Evolutionary conservation across 2,329 filamentous ascomycete species (phyloP).

Genomic region (Cordyceps fumosorosea): DNA sequence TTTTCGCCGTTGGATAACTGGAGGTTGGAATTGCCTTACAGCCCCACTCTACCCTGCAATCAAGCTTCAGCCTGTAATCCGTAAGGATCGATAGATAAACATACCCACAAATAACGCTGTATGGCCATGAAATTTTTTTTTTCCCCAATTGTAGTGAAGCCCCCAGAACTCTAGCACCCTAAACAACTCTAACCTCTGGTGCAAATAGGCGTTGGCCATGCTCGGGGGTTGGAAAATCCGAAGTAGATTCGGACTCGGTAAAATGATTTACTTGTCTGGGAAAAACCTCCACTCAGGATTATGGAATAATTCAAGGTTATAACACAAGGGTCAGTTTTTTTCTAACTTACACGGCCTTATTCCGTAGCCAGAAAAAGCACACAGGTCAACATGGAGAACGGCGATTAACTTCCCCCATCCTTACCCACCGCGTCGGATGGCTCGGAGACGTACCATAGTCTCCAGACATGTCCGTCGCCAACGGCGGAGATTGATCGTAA

Average conservation of each 20-base stretch:
- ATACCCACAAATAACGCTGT: too few relatives aligned
- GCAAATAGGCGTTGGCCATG: too few relatives aligned
- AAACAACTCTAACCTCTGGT: too few relatives aligned
- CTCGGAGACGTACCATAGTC: neutral
- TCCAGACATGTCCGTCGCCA: neutral
- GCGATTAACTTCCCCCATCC: neutral
- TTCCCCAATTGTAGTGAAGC: too few relatives aligned
- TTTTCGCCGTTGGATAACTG: neutral
- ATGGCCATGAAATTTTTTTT: too few relatives aligned
- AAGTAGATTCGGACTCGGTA: too few relatives aligned
- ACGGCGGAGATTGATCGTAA: neutral
- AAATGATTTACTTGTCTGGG: neutral
- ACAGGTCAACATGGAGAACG: neutral
- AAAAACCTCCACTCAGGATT: neutral
- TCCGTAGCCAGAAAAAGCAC: neutral
- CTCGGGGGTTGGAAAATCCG: too few relatives aligned
- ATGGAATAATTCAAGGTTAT: too few relatives aligned
- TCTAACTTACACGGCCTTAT: neutral
- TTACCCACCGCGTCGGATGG: neutral
- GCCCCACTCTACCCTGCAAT: neutral
- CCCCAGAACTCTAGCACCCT: too few relatives aligned
- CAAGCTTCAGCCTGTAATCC: too few relatives aligned
- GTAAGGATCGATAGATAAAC: too few relatives aligned
- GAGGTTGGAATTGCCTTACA: neutral
- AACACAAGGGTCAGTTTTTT: neutral